Conservation (phyloP, 257 asterid species). For the Solanum tarijense region DNA sequence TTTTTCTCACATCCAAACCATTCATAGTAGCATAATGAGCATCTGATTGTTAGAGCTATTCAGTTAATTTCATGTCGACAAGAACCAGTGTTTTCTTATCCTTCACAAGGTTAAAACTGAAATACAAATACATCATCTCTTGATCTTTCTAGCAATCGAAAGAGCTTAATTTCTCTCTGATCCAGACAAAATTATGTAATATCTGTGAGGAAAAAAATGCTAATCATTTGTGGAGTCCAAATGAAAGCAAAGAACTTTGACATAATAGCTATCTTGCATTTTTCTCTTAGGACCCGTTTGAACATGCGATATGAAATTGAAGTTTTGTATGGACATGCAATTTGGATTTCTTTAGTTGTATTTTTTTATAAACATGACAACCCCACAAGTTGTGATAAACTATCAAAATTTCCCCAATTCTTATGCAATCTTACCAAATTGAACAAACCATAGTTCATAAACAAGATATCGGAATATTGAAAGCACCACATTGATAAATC, state of each 20-base stretch:
- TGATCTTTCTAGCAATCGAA: not conserved
- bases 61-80: not conserved
- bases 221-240: not conserved
- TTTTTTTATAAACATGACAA: not conserved
- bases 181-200: not conserved
- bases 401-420: not conserved
- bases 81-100: not conserved
- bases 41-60: not conserved
- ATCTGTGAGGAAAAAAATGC: not conserved
- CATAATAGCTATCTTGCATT: not conserved
- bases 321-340: not conserved
- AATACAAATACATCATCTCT: not conserved
- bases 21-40: not conserved
- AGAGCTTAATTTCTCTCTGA: not conserved
- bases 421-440: not conserved
- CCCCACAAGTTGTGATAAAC: not conserved
- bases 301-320: not conserved
- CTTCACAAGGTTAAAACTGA: not conserved
- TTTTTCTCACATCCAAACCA: not conserved
- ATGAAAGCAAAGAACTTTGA: not conserved
- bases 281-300: not conserved
- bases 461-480: not conserved
- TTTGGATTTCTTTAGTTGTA: not conserved
- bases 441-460: not conserved
- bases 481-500: not conserved